Evolutionary conservation across 176 grass and related monocot species (phyloP), one percentile per base, ranked within the genome.

Genomic region (Cocos nucifera): DNA sequence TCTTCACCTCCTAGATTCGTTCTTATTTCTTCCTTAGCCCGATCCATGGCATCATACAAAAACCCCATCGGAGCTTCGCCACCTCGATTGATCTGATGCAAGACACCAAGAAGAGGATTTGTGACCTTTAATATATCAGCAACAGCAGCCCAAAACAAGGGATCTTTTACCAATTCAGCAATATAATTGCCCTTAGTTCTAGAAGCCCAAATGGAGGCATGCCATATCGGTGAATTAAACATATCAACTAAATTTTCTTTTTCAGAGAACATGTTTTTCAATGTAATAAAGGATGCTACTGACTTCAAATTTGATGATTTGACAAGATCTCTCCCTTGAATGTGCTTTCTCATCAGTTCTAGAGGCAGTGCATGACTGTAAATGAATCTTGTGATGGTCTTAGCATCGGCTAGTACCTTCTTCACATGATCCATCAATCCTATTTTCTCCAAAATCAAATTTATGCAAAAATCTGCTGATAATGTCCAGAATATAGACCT

Each of bases 31-130:
- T 97, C 87, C 57, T 97, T 97, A 44, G 92, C 80, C 2, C 4
- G 28, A 69, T 97, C 84, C 65, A 97, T 78, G 20, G 84, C 79
- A 57, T 97, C 83, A 76, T 91, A 91, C 30, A 97, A 71, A 58
- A 77, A 59, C 56, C 81, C 81, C 53, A 97, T 75, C 14, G 92
- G 69, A 21, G 75, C 69, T 53, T 57, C 75, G n/a, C 85, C 73
- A 25, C 3, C 30, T 70, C 78, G 73, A 20, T 57, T 56, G 55
- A 91, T 70, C 59, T 75, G 58, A 55, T 76, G 49, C 50, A 83
- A 18, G 62, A 97, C 63, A 51, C n/a, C 30, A 24, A 97, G 17
- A 66, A 97, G 81, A 50, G 92, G 87, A 39, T 72, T 51, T 55
- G 83, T 85, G 66, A 88, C 19, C 66, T 85, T 97, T 54, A 88